Evolutionary conservation across 352 stramenopile species (phyloP).

Genomic region (Pythium aquatile): DNA sequence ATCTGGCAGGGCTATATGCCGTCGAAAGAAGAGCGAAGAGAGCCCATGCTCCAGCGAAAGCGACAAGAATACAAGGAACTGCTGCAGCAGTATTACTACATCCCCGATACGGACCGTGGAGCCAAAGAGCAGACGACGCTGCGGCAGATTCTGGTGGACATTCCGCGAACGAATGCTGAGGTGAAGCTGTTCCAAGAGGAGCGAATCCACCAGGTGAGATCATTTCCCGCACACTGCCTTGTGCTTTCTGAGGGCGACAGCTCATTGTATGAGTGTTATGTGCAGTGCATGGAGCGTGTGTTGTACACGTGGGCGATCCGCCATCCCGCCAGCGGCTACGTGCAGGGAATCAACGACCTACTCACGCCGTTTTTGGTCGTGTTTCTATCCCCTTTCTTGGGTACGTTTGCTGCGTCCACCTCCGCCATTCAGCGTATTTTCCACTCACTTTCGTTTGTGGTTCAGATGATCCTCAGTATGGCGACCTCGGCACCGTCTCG

Average conservation of each 20-base stretch:
- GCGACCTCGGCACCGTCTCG: conserved; percentile 66
- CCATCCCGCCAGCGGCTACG: conserved; percentile 98
- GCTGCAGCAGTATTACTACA: conserved; percentile 96
- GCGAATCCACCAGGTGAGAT: conserved; percentile 76
- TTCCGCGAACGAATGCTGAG: conserved; percentile 96
- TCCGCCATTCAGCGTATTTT: conserved; percentile 6
- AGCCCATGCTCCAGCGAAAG: conserved; percentile 92
- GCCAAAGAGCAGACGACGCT: conserved; percentile 96
- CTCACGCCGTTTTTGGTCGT: conserved; percentile 97
- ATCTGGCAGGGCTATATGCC: conserved; percentile 91
- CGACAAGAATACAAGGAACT: conserved; percentile 96
- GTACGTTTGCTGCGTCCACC: conserved; percentile 29
- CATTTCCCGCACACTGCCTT: background rate
- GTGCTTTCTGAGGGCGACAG: background rate
- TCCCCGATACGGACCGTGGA: conserved; percentile 93
- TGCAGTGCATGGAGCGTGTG: conserved; percentile 91
- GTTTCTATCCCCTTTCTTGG: conserved; percentile 90
- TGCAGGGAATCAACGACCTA: conserved; percentile 99
- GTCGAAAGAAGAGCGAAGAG: conserved; percentile 90
- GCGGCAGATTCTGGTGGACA: conserved; percentile 97
- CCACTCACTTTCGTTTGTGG: background rate
- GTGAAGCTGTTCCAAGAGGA: conserved; percentile 97
- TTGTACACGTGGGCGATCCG: conserved; percentile 99
- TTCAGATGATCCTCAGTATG: conserved; percentile 69
- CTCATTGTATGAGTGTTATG: conserved; percentile 18